Evolutionary conservation across 1,139 yeast species (phyloP), one percentile per base, ranked within the genome.

Genomic region (Ogataea hybrid): DNA sequence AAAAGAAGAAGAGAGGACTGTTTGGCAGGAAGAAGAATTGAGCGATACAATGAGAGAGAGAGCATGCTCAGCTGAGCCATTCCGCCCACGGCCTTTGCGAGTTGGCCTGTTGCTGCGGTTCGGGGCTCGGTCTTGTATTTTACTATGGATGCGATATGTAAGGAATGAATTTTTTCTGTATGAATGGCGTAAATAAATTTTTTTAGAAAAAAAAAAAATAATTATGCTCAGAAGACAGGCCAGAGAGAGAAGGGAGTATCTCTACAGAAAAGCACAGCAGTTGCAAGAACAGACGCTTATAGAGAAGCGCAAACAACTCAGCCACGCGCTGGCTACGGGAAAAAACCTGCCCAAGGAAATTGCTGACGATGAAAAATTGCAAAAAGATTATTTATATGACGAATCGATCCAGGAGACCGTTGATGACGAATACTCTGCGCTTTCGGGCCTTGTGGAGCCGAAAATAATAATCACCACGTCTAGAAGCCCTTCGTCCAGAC

Each of bases 391-490:
- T 64, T 73, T 88, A 43, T 92, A 81, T 59, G 98, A 92, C 65
- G 95, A 88, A 59, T 68, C 77, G 2, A 71, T 82, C 46, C 54
- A 55, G 32, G 54, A 49, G 9, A 71, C 71, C 34, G 52, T 77
- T 27, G 99, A 92, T 62, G 98, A 92, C 58, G 98, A 92, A 64
- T 92, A 92, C 65, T 74, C 85, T 40, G 89, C 87, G 23, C 67
- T 88, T 42, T 83, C 95, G 50, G 98, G 98, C 1, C 73, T 92
- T 30, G 76, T 78, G 20, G 98, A 94, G 49, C 98, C 99, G n/a
- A 81, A 87, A 56, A 77, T 92, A 7, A 82, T 92, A 16, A 90
- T 92, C 12, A 92, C 98, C 7, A 92, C 99, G 0, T 84, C 96
- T 17, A 75, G 99, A 65, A 88, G 87, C 55, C 97, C 98, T 9